Base-by-base conservation (phyloP, 202 grass and related monocot genomes). In the Musa balbisiana region DNA sequence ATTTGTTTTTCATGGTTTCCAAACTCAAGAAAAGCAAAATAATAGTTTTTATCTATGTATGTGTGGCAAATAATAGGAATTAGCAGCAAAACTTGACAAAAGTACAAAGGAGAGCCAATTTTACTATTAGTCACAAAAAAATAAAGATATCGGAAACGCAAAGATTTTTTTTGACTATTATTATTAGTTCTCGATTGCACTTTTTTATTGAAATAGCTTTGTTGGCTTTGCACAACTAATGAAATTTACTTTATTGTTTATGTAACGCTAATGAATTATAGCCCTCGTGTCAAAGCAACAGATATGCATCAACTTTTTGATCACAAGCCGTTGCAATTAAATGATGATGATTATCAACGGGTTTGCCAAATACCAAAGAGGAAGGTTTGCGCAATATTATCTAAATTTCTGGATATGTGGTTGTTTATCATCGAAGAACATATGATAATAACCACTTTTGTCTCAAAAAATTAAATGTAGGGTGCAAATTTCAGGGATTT, bases 401-500 rank as follows among this genome's bases (percentile, higher is more conserved):
- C 33, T 43, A 43, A 43, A 43, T 6, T 8, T 43, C 5, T 6
- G 33, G 33, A 43, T 43, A 6, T 43, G 33, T 43, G 33, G 33
- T 8, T 8, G 33, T 43, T 43, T 43, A 43, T 43, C 33, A 43
- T 43, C 33, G 5, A 3, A 43, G 33, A 8, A 5, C 4, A 43
- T 43, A 43, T 0, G 33, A 43, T 43, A 43, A 43, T 43, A 8
- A 43, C 33, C 4, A 43, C 33, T 43, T 43, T 43, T 43, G 33
- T 43, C 33, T 43, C 4, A 43, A 43, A 43, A 43, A 43, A 43
- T 43, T 87, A 53, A 25, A 0, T 33, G 27, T 16, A 97, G 93
- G 90, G 90, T 69, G 93, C 93, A 75, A 97, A 97, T 49, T 97
- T 96, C 53, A 82, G 89, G 10, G 92, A 96, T 29, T 70, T 96